These are phyloP conservation scores for Carex myosuroides DNA, from an alignment of 176 grass and related monocot species.

Conservation along the genomic window DNA sequence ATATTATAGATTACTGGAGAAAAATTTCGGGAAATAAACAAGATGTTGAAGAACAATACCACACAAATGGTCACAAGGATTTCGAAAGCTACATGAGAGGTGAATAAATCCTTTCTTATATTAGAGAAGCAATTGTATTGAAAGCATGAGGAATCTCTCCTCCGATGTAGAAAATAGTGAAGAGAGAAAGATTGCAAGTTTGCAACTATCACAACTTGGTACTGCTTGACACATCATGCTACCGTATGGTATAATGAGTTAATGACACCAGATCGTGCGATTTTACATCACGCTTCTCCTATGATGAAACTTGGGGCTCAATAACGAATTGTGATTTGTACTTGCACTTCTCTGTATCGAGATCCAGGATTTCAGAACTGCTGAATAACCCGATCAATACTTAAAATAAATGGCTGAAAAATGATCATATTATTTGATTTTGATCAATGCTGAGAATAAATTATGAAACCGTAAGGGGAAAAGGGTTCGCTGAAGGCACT, in stretches of 20 bases:
- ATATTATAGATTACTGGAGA: background rate
- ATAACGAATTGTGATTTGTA: background rate
- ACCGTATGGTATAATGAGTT: background rate
- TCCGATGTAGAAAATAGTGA: background rate
- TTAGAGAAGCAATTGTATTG: background rate
- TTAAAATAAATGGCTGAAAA: background rate
- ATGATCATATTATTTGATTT: background rate
- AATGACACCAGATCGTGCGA: background rate
- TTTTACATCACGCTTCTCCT: background rate
- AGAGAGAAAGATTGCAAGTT: background rate
- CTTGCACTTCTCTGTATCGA: background rate
- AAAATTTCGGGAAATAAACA: background rate
- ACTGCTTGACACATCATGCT: slow-evolving; percentile 4
- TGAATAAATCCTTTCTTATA: background rate
- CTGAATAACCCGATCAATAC: background rate
- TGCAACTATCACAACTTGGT: background rate
- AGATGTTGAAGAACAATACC: background rate
- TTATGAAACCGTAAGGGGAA: background rate
- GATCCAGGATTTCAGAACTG: background rate
- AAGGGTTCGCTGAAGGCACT: background rate
- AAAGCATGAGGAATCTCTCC: background rate
- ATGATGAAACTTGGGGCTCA: background rate
- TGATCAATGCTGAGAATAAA: background rate
- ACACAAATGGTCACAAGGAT: background rate
- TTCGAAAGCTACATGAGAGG: background rate